A percentile compares a stretch with the other conserved stretches of the same genome.
phyloP scores from a whole-genome alignment of 805 yeast genomes.

The Candida ficus region DNA sequence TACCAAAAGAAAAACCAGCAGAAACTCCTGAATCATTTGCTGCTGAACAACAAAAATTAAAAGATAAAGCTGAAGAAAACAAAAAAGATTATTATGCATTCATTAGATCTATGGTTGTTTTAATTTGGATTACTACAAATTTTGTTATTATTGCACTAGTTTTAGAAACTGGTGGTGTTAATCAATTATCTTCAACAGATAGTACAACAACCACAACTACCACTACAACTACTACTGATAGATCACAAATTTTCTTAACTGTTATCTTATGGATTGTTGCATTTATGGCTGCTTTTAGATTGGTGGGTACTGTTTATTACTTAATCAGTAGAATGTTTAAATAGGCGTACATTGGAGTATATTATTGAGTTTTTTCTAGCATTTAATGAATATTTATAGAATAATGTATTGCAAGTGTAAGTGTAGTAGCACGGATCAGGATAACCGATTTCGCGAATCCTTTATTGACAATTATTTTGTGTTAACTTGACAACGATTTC shows the following conservation, averaged over 20 bases:
- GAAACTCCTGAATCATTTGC: constrained; percentile 24
- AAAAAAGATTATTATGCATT: constrained; percentile 85
- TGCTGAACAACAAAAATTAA: constrained; percentile 30
- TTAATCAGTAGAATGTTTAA: constrained; percentile 34
- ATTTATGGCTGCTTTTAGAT: constrained; percentile 77
- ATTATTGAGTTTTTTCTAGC: no score
- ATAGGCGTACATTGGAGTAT: no score
- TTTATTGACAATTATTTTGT: no score
- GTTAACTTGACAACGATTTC: no score
- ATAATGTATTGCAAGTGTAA: no score
- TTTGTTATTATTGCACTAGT: constrained; percentile 79
- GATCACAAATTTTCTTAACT: constrained; percentile 67
- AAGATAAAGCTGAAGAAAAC: constrained; percentile 40
- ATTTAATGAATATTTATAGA: no score
- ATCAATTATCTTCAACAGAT: constrained; percentile 28
- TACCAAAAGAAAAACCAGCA: constrained; percentile 23
- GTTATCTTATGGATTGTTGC: constrained; percentile 93
- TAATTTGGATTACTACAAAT: constrained; percentile 86
- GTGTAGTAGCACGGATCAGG: no score
- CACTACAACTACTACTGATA: constrained; percentile 13
- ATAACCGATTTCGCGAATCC: no score
- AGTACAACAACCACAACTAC: constrained; percentile 17
- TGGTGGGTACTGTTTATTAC: constrained; percentile 67
- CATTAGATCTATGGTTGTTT: constrained; percentile 82
- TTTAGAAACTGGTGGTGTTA: constrained; percentile 76